Evolutionary conservation across 495 filamentous ascomycete genomes (phyloP).

Genomic region (Darksidea phi): DNA sequence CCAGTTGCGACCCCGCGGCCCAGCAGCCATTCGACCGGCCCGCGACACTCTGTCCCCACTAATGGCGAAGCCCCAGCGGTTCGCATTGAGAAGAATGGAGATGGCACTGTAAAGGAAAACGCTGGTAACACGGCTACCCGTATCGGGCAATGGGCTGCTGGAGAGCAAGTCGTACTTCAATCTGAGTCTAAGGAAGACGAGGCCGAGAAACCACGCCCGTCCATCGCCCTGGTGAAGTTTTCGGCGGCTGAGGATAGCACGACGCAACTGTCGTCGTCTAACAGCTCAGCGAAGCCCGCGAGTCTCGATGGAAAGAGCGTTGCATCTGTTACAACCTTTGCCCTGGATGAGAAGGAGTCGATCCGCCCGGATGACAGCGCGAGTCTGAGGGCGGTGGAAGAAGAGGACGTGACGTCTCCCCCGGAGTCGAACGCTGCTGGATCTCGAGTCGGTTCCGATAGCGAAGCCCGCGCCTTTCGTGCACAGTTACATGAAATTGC

Average conservation of each 20-base stretch:
- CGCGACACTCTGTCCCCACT: background rate
- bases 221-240: constrained; percentile 32
- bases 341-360: constrained; percentile 91
- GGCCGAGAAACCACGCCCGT: constrained; percentile 16
- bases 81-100: constrained; percentile 8
- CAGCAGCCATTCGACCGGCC: constrained; percentile 3
- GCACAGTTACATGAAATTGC: constrained; percentile 76
- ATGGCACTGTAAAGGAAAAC: constrained; percentile 13
- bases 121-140: constrained; percentile 24
- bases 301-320: constrained; percentile 91
- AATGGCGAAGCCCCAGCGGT: constrained; percentile 18
- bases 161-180: constrained; percentile 13
- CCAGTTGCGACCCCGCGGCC: constrained; percentile 10
- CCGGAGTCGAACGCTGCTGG: constrained; percentile 68
- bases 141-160: constrained; percentile 30
- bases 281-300: constrained; percentile 71
- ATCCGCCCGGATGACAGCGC: constrained; percentile 91
- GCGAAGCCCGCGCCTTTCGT: constrained; percentile 69
- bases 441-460: constrained; percentile 76
- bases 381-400: constrained; percentile 83
- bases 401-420: constrained; percentile 78
- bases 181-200: constrained; percentile 30
- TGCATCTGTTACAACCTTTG: constrained; percentile 85
- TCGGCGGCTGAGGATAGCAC: constrained; percentile 38
- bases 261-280: constrained; percentile 67